phyloP scores from a whole-genome alignment of 2,329 filamentous ascomycete genomes.

The Leptographium procerum region DNA sequence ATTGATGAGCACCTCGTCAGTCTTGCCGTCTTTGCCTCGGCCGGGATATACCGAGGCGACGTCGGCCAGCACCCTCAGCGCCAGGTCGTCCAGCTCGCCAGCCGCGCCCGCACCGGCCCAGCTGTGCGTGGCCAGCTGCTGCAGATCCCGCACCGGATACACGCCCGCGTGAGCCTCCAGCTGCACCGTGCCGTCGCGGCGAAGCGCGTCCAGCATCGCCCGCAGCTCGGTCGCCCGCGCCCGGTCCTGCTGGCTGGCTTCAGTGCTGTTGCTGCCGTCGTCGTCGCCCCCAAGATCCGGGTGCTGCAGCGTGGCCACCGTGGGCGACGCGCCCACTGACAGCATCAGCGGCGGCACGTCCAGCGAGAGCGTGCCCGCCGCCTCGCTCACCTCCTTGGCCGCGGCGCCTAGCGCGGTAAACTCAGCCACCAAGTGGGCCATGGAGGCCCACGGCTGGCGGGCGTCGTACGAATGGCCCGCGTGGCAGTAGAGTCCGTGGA shows the following conservation, averaged over 20 bases:
- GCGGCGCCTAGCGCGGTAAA: conserved; percentile 41
- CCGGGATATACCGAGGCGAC: conserved; percentile 56
- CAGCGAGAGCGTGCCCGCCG: not conserved
- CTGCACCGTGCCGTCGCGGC: conserved; percentile 20
- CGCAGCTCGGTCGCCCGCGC: conserved; percentile 26
- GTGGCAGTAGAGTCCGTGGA: conserved; percentile 63
- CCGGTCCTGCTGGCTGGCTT: conserved; percentile 3
- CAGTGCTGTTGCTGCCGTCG: not conserved
- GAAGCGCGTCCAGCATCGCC: conserved; percentile 26
- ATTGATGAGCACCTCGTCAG: conserved; percentile 55
- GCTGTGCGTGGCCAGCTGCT: conserved; percentile 65
- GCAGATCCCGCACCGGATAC: conserved; percentile 65
- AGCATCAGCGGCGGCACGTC: conserved; percentile 31
- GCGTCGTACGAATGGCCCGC: conserved; percentile 60
- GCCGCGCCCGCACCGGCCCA: conserved; percentile 21
- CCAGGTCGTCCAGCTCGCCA: conserved; percentile 39
- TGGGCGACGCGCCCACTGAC: conserved; percentile 68
- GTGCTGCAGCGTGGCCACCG: conserved; percentile 55
- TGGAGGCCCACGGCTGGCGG: conserved; percentile 41
- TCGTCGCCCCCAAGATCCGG: conserved; percentile 17
- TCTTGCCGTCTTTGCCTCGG: conserved; percentile 31
- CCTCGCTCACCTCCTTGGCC: conserved; percentile 16
- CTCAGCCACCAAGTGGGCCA: conserved; percentile 48
- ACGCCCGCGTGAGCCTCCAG: conserved; percentile 68
- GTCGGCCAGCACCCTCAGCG: conserved; percentile 58